Base-by-base conservation (phyloP, 164 flowering plant species). In the Vitis amurensis region DNA sequence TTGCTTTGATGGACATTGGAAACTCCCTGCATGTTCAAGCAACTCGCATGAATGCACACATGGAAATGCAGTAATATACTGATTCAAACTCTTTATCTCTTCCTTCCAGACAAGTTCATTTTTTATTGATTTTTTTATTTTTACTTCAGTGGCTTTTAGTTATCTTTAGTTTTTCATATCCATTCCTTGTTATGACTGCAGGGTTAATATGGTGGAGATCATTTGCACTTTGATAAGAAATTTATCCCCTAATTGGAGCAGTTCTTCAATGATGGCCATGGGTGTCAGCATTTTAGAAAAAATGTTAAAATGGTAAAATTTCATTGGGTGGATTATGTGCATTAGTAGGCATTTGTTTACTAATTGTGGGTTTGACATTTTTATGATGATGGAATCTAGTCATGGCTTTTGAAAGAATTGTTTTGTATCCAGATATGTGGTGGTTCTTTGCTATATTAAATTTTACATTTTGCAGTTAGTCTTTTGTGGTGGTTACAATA, bases 271-370 rank as follows among this genome's bases (percentile, higher is more conserved):
- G 68, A 88, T 91, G 93, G 83, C 98, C 37, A 63, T 80, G 86
- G 82, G 94, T 74, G 70, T 90, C 67, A 86, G 61, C 61, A 84
- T 93, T 65, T 80, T 95, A 71, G 69, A 89, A 57, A 83, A 80
- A 78, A 79, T 95, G 88, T 70, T 93, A 68, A 88, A 76, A 70
- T 91, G 99, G 99, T 95, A 63, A 64, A 44, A 29, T 37, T 61
- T 49, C 50, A 56, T 44, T 19, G 44, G 27, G n/a, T 64, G 48
- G 48, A 56, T 14, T 31, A 12, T 30, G 11, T 53, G 44, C 19
- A 6, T 29, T 59, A 31, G 23, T 31, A 10, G 3, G 37, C 4
- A 0, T 37, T 11, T 27, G 12, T 29, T 48, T 16, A 8, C 37
- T 55, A 31, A 13, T 37, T 37, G 44, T 51, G 4, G 27, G n/a